Evolutionary conservation across 2,329 filamentous ascomycete genomes (phyloP).

Genomic region (Xylariaceae sp.): DNA sequence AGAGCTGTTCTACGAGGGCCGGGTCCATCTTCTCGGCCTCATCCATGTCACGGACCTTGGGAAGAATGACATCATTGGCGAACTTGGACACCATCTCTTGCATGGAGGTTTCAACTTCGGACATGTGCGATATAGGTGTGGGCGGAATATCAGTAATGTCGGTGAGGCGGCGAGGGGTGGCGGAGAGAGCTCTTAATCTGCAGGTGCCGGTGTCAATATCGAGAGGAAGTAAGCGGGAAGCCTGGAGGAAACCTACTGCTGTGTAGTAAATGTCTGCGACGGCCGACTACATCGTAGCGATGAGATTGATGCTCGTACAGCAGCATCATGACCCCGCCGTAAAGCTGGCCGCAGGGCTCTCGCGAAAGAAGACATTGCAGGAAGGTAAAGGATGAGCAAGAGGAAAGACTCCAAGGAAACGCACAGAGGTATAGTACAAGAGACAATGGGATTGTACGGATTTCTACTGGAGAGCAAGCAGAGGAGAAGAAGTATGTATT

Average conservation of each 20-base stretch:
- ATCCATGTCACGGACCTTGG: conserved; percentile 95
- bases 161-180: conserved; percentile 51
- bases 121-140: conserved; percentile 89
- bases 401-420: conserved; percentile 4
- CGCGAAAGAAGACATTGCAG: conserved; percentile 44
- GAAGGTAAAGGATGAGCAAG: too few species aligned
- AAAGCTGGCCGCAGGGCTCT: conserved; percentile 49
- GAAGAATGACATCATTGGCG: conserved; percentile 80
- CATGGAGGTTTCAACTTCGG: conserved; percentile 87
- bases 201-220: not conserved
- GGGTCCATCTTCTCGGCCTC: conserved; percentile 94
- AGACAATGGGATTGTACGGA: not conserved
- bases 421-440: not conserved
- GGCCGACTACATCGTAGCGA: conserved; percentile 22
- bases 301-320: conserved; percentile 23
- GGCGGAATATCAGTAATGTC: conserved; percentile 77
- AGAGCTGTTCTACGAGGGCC: conserved; percentile 80
- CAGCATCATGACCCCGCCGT: conserved; percentile 37
- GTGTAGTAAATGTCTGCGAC: conserved; percentile 21
- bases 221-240: not conserved
- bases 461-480: conserved; percentile 1
- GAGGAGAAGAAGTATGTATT: not conserved
- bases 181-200: conserved; percentile 46
- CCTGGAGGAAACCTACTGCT: conserved; percentile 29
- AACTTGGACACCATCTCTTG: conserved; percentile 87